Evolutionary conservation across 805 yeast species (phyloP).

Genomic region (Ogataea zsoltii): DNA sequence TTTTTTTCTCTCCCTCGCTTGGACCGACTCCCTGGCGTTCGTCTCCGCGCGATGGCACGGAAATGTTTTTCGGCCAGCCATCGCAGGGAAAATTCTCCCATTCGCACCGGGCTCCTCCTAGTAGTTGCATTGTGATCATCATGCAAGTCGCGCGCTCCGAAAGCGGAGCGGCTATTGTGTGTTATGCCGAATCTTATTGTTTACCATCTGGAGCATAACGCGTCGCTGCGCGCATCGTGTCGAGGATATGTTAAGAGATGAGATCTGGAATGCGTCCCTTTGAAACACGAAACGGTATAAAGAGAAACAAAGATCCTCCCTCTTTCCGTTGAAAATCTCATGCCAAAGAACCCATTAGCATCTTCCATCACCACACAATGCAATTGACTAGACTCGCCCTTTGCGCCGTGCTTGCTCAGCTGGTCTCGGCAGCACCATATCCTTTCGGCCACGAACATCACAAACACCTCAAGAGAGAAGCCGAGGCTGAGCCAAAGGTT

Average conservation of each 20-base stretch:
- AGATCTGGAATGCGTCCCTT: slow-evolving; percentile 3
- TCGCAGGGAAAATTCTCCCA: too few relatives aligned
- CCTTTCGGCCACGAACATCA: slow-evolving; percentile 13
- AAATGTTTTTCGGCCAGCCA: too few relatives aligned
- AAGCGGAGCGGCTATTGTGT: slow-evolving; percentile 1
- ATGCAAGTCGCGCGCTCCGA: too few relatives aligned
- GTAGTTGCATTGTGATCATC: too few relatives aligned
- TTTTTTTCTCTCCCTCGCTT: background rate
- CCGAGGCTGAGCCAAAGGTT: slow-evolving; percentile 21
- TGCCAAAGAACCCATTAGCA: too few relatives aligned
- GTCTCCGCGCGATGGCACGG: too few relatives aligned
- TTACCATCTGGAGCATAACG: slow-evolving; percentile 1
- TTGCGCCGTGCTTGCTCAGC: slow-evolving; percentile 21
- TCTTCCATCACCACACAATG: slow-evolving; percentile 4
- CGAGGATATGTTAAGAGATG: background rate
- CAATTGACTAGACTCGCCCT: slow-evolving; percentile 23
- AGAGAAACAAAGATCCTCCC: background rate
- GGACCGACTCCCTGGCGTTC: background rate
- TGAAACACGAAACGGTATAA: slow-evolving; percentile 5
- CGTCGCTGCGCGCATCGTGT: slow-evolving; percentile 1
- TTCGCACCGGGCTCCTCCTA: too few relatives aligned
- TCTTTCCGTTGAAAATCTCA: too few relatives aligned
- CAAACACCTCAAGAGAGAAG: slow-evolving; percentile 21
- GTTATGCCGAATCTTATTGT: background rate
- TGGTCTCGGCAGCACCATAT: slow-evolving; percentile 27